phyloP scores from a whole-genome alignment of 192 early-diverging fungal species.

The Coemansia sp. region DNA sequence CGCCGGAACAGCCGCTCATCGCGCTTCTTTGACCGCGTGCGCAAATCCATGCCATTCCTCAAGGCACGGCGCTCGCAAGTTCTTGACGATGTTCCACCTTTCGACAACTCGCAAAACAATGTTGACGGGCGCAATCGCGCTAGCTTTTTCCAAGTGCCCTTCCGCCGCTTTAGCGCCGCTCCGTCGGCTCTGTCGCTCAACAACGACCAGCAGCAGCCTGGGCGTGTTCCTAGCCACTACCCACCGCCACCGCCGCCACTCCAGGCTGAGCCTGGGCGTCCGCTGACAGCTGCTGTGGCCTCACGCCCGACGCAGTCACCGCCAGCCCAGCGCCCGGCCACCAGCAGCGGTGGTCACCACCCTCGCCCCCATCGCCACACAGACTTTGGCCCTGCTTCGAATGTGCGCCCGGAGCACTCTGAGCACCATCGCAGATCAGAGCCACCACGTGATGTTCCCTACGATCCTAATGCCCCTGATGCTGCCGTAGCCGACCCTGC shows the following conservation, averaged over 20 bases:
- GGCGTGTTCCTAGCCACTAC: constrained; percentile 36
- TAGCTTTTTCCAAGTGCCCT: constrained; percentile 45
- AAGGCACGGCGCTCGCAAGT: constrained; percentile 44
- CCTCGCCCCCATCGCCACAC: constrained; percentile 37
- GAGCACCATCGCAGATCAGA: constrained; percentile 44
- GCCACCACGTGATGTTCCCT: constrained; percentile 31
- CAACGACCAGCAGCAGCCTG: constrained; percentile 14
- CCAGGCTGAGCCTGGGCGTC: constrained; percentile 15
- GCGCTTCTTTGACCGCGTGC: constrained; percentile 40
- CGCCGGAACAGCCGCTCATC: constrained; percentile 43
- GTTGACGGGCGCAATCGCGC: constrained; percentile 35
- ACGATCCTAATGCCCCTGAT: constrained; percentile 9
- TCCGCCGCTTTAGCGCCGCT: constrained; percentile 46
- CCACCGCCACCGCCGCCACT: constrained; percentile 16
- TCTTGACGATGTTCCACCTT: constrained; percentile 34
- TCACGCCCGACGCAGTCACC: constrained; percentile 13
- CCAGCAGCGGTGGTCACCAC: constrained; percentile 23
- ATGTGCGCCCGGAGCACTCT: constrained; percentile 1
- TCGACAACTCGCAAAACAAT: constrained; percentile 35
- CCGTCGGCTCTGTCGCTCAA: constrained; percentile 40
- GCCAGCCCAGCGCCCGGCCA: constrained; percentile 33
- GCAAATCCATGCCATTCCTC: constrained; percentile 54
- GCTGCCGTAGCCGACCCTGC: constrained; percentile 3
- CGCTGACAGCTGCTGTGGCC: constrained; percentile 28
- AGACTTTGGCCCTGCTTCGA: constrained; percentile 31